These are phyloP conservation scores for Singerocomus inundabilis DNA, from an alignment of 1,284 basidiomycete species.

Conservation along the genomic window DNA sequence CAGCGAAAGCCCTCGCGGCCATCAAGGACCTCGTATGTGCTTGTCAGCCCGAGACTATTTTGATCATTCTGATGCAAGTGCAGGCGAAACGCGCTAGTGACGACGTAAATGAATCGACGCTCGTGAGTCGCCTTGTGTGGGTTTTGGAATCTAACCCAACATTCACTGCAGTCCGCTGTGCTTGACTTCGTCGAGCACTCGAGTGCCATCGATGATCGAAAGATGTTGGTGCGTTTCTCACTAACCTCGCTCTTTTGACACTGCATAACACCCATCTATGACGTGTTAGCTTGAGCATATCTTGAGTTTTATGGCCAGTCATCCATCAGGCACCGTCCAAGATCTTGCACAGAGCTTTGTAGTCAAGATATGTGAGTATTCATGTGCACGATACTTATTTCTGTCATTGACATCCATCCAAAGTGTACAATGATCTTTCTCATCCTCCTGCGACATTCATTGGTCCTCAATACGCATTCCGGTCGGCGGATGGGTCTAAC, in stretches of 20 bases:
- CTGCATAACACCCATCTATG: neutral
- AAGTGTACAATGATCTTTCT: constrained; percentile 75
- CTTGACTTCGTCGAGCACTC: constrained; percentile 57
- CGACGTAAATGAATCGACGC: constrained; percentile 30
- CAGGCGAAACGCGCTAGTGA: constrained; percentile 32
- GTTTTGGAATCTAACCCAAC: neutral
- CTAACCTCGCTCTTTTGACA: neutral
- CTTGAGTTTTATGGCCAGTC: constrained; percentile 58
- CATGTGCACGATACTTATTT: too few relatives aligned
- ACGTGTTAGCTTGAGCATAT: constrained; percentile 61
- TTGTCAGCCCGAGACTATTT: neutral
- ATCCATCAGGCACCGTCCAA: constrained; percentile 50
- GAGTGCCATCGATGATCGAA: constrained; percentile 65
- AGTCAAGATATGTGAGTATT: constrained; percentile 53
- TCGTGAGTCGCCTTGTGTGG: constrained; percentile 16
- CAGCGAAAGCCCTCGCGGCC: constrained; percentile 27
- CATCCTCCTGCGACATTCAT: constrained; percentile 73
- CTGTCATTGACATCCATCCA: constrained; percentile 3
- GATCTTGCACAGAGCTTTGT: constrained; percentile 51
- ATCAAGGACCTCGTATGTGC: constrained; percentile 34
- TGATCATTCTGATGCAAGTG: neutral
- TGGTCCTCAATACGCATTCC: constrained; percentile 60
- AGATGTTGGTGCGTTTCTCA: constrained; percentile 42
- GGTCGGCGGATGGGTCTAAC: constrained; percentile 68
- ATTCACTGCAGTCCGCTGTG: constrained; percentile 42